A percentile compares a stretch with the other conserved stretches of the same genome.
Conservation (phyloP, 139 green algal genomes). For the Penium margaritaceum region DNA sequence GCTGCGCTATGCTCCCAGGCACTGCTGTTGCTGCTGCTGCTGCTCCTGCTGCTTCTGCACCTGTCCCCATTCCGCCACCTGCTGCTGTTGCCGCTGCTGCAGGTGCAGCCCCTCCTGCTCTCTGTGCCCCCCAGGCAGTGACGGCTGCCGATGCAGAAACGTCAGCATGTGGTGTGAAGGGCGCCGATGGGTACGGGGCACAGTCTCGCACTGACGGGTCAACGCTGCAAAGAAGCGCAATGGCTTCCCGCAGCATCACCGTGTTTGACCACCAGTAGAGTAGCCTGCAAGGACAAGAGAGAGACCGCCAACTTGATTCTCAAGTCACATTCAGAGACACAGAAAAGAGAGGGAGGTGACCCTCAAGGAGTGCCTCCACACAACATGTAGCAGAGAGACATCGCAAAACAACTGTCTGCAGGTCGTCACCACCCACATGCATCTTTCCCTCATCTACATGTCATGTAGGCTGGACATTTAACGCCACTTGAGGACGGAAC, state of each 20-base stretch:
- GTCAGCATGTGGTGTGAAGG: too few relatives aligned
- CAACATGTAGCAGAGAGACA: neutral
- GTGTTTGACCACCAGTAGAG: constrained; percentile 40
- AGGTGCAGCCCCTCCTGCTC: neutral
- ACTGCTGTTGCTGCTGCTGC: too few relatives aligned
- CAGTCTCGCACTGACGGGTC: neutral
- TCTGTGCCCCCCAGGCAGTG: neutral
- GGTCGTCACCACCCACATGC: neutral
- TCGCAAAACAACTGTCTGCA: neutral
- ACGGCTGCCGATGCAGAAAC: neutral
- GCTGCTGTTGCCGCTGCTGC: neutral
- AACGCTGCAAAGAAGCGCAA: neutral
- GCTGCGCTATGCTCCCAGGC: too few relatives aligned
- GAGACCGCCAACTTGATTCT: too few relatives aligned
- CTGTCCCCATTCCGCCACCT: neutral
- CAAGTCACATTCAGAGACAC: neutral
- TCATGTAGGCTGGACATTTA: neutral
- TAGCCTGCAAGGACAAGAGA: too few relatives aligned
- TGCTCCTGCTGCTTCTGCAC: neutral
- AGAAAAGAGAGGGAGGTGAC: constrained; percentile 1
- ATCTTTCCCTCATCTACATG: neutral
- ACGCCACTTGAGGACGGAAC: neutral
- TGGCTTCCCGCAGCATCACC: constrained; percentile 22
- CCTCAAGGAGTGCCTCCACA: neutral
- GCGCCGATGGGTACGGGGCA: too few relatives aligned